Percentiles rank a stretch among this genome's conserved stretches.
Evolutionary conservation across 2,329 filamentous ascomycete genomes (phyloP).

Genomic region (Pyrenochaeta sp.): DNA sequence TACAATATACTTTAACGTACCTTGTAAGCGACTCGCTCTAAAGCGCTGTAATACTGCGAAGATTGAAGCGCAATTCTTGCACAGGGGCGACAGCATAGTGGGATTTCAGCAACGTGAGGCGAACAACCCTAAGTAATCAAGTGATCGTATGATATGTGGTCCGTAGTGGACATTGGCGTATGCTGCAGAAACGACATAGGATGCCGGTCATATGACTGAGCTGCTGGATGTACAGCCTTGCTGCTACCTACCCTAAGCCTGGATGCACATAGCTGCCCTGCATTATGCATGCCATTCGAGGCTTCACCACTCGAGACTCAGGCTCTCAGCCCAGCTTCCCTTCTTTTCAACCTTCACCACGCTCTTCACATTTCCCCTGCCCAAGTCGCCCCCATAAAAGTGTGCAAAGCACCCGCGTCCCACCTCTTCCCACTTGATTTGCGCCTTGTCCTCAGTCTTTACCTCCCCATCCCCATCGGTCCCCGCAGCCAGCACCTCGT

Average conservation of each 20-base stretch:
- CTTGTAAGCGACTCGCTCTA: no score
- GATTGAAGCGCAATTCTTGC: background rate
- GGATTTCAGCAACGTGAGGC: background rate
- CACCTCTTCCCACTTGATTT: slow-evolving; percentile 64
- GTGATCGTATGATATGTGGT: no score
- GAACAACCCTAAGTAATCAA: background rate
- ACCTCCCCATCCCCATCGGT: slow-evolving; percentile 37
- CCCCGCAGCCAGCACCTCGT: slow-evolving; percentile 51
- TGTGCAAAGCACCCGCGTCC: slow-evolving; percentile 64
- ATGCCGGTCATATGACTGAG: background rate
- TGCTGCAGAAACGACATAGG: background rate
- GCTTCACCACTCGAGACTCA: slow-evolving; percentile 46
- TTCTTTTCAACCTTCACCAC: slow-evolving; percentile 57
- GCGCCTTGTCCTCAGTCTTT: slow-evolving; percentile 31
- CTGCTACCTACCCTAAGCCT: background rate
- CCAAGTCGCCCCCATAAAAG: slow-evolving; percentile 65
- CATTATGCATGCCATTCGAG: background rate
- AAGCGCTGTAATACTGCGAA: background rate
- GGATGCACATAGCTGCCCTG: background rate
- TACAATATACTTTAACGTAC: no score
- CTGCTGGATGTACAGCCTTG: background rate
- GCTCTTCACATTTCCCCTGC: slow-evolving; percentile 60
- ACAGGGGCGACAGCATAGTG: background rate
- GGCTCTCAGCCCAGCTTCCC: slow-evolving; percentile 58
- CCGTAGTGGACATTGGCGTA: background rate